Evolutionary conservation across 2,329 filamentous ascomycete genomes (phyloP).

Genomic region (Diaporthe australafricana): DNA sequence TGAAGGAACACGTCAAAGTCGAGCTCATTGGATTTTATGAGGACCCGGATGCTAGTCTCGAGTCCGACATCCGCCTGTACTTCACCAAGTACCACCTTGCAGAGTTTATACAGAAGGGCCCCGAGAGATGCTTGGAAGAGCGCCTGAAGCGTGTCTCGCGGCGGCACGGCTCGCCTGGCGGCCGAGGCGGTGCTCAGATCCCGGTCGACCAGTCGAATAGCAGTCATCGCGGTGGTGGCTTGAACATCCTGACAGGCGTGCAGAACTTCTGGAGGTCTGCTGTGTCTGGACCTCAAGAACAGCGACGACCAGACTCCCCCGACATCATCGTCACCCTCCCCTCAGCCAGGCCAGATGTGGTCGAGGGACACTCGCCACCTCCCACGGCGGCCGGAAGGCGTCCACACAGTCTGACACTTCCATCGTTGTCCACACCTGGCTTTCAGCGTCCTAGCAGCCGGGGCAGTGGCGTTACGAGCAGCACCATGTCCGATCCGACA

Average conservation of each 20-base stretch:
- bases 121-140: constrained; percentile 65
- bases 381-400: constrained; percentile 32
- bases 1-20: constrained; percentile 66
- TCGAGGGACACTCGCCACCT: constrained; percentile 24
- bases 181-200: not conserved
- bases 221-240: constrained; percentile 34
- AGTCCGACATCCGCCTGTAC: constrained; percentile 60
- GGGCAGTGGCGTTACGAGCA: constrained; percentile 45
- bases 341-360: constrained; percentile 44
- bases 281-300: constrained; percentile 34
- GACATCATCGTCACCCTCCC: constrained; percentile 53
- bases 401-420: constrained; percentile 49
- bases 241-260: constrained; percentile 45
- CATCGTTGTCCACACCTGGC: constrained; percentile 44
- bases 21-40: constrained; percentile 72
- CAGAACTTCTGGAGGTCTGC: constrained; percentile 43
- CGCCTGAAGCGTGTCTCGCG: constrained; percentile 52
- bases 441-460: constrained; percentile 46
- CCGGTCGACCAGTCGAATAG: constrained; percentile 19
- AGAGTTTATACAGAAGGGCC: constrained; percentile 67
- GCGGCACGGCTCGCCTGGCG: constrained; percentile 8
- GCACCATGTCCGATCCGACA: constrained; percentile 48
- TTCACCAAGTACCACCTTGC: constrained; percentile 61
- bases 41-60: constrained; percentile 54
- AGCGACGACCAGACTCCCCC: constrained; percentile 43